Evolutionary conservation across 2,329 filamentous ascomycete species (phyloP).

Genomic region (Dactylellina sp.): DNA sequence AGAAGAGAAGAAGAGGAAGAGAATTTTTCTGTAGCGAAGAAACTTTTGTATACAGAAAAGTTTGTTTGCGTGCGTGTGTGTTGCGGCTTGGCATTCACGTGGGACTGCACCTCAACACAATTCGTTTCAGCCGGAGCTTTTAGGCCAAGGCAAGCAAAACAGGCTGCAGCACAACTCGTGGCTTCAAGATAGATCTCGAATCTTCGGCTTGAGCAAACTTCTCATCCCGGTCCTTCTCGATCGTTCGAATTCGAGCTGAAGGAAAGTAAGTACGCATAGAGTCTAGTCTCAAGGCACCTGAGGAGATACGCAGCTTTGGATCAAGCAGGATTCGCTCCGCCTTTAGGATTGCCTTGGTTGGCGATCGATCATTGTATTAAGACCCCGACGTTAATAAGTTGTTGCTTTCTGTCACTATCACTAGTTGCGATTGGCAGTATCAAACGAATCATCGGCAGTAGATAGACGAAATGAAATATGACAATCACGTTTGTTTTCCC

Average conservation of each 20-base stretch:
- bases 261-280: conserved; percentile 10
- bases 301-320: conserved; percentile 1
- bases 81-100: conserved; percentile 51
- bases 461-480: conserved; percentile 54
- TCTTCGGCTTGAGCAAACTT: too few relatives aligned
- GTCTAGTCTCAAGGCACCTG: conserved; percentile 9
- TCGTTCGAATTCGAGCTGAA: conserved; percentile 36
- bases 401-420: conserved; percentile 15
- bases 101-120: conserved; percentile 32
- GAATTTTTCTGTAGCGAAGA: conserved; percentile 38
- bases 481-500: conserved; percentile 48
- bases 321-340: conserved; percentile 10
- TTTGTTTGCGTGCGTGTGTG: conserved; percentile 36
- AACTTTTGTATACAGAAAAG: conserved; percentile 39
- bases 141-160: too few relatives aligned
- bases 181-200: background rate
- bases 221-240: too few relatives aligned
- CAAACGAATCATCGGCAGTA: conserved; percentile 35
- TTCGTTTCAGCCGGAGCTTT: too few relatives aligned
- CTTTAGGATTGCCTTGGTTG: conserved; percentile 27
- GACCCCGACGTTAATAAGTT: background rate
- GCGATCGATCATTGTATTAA: conserved; percentile 9
- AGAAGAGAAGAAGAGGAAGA: conserved; percentile 56
- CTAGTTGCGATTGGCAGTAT: conserved; percentile 8
- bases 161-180: background rate